Base-by-base conservation (phyloP, 306 rosid species). In the Quercus dentata region DNA sequence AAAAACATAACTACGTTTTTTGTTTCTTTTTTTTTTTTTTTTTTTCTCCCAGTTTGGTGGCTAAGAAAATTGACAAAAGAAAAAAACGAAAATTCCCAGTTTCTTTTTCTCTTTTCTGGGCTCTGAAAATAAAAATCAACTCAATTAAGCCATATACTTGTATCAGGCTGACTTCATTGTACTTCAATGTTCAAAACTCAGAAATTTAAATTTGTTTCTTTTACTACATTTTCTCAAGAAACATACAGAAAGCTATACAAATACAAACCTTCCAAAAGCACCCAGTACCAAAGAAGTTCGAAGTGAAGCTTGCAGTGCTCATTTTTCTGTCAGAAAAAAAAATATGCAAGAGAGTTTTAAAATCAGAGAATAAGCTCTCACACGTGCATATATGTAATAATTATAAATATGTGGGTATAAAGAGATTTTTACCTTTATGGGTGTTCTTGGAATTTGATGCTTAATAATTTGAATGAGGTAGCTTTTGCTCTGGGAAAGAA, bases 221-320 rank as follows among this genome's bases (percentile, higher is more conserved):
- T 23, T n/a, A 17, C 67, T 2, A 51, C 73, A 56, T 57, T 27
- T 75, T 33, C n/a, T 51, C 59, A 2, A 35, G n/a, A 41, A 69
- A 18, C 51, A 76, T 59, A 62, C 69, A 81, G 19, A 78, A 62
- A 30, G 76, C 5, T 51, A 8, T 5, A 72, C 5, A 51, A 31
- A 19, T 52, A 77, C 84, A 61, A 17, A 85, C 88, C 90, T 88
- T 87, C 88, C 86, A 80, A 31, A 10, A 63, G 83, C 74, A 83
- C 14, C 77, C 81, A 70, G 63, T 69, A 73, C 73, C 83, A 58
- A 80, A 80, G 81, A 27, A 81, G 57, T 51, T 57, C 49, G 92
- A 83, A 68, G 79, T 30, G 59, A 83, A 82, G 25, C 85, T 35
- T 3, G 84, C 73, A n/a, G 88, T 74, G 61, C 81, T 83, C 92